These are phyloP conservation scores for Dipteronia sinensis DNA, from an alignment of 345 rosid genomes.

Conservation along the genomic window DNA sequence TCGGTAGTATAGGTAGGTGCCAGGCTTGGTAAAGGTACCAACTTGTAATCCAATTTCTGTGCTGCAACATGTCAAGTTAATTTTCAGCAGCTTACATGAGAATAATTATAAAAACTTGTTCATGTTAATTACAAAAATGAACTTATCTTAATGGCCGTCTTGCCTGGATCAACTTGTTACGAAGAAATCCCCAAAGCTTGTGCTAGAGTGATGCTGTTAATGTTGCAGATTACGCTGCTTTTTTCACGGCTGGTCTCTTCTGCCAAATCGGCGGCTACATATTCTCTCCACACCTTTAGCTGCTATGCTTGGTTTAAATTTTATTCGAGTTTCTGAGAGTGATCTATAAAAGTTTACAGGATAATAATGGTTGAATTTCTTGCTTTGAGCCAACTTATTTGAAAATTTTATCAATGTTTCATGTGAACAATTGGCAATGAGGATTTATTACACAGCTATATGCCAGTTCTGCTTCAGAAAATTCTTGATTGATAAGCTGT, in stretches of 20 bases:
- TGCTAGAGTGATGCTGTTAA: conserved; percentile 55
- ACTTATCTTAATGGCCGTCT: no score
- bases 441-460: conserved; percentile 57
- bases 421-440: conserved; percentile 41
- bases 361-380: conserved; percentile 71
- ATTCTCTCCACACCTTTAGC: conserved; percentile 53
- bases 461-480: conserved; percentile 99
- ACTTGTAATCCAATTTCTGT: no score
- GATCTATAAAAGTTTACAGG: conserved; percentile 54
- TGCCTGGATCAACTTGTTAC: conserved; percentile 22
- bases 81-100: no score
- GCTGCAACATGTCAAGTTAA: no score
- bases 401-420: rapidly evolving
- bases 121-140: no score
- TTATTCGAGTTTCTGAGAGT: conserved; percentile 82
- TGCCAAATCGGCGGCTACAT: conserved; percentile 64
- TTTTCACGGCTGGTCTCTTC: conserved; percentile 50
- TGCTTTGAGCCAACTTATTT: conserved; percentile 55
- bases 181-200: conserved; percentile 68
- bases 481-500: conserved; percentile 89
- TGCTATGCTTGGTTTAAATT: conserved; percentile 50
- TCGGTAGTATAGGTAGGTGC: no score
- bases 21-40: no score
- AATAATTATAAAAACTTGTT: no score
- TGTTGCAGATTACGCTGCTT: conserved; percentile 58